Base-by-base conservation (phyloP, 176 grass and related monocot genomes). In the Triticum urartu region DNA sequence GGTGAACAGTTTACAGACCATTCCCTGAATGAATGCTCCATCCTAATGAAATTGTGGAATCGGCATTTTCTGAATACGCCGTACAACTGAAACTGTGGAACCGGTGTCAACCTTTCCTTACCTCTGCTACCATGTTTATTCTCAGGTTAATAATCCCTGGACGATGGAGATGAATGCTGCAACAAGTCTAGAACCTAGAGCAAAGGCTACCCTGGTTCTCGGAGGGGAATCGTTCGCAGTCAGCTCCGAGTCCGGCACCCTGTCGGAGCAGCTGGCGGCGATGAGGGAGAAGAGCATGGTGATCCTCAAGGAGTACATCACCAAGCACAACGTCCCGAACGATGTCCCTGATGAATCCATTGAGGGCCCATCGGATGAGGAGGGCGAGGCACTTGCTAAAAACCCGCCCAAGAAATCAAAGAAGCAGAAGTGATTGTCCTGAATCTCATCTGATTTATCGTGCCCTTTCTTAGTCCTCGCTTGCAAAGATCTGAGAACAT, bases 231-330 rank as follows among this genome's bases (percentile, higher is more conserved):
- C 79, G 2, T 96, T 93, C 39, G 12, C 40, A 11, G 56, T 94
- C 62, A 88, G 83, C 77, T 91, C 94, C 0, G 85, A 99, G 15
- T 77, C 87, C 0, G 89, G 92, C 18, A 68, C 87, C 83, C 77
- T 94, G 47, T 99, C 97, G 0, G 85, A 96, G 79, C 94, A 94
- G 84, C 58, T 99, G 43, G 86, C 79, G 40, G 28, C 25, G 13
- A 87, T 96, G 90, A 94, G 92, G 85, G 94, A 99, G 77, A 89
- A 96, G 87, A 94, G 90, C 72, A 94, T 99, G 94, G 76, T 45
- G n/a, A 94, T 99, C 40, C 84, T 96, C 5, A 96, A 94, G 81
- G 92, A 90, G 45, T 90, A 91, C 87, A 94, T 96, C 75, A 93
- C 89, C 54, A 93, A 80, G 72, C 77, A 93, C 65, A 93, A 96